A percentile compares a stretch with the other conserved stretches of the same genome.
Evolutionary conservation across 371 early-diverging fungal genomes (phyloP).

Genomic region (Mortierella sp.): DNA sequence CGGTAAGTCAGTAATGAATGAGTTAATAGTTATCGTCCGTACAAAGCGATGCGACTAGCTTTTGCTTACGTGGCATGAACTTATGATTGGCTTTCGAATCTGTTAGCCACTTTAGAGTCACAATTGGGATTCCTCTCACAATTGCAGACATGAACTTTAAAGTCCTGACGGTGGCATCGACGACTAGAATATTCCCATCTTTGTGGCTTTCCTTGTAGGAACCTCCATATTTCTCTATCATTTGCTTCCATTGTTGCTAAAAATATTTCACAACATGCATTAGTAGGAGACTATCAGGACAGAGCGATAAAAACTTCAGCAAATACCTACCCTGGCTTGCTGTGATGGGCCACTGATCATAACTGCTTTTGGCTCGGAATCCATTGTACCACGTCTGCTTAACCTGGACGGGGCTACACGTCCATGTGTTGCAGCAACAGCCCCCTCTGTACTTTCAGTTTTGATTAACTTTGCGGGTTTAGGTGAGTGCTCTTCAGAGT

Average conservation of each 20-base stretch:
- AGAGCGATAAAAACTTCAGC: not conserved
- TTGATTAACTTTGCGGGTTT: constrained; percentile 24
- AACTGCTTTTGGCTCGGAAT: not conserved
- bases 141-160: constrained; percentile 33
- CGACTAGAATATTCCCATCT: constrained; percentile 11
- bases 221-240: not conserved
- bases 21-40: not conserved
- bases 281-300: not conserved
- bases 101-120: constrained; percentile 15
- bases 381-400: not conserved
- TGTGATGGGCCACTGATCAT: not conserved
- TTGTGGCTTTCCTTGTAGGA: not conserved
- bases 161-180: constrained; percentile 5
- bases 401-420: constrained; percentile 9
- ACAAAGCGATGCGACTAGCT: not conserved
- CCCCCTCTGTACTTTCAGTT: constrained; percentile 5
- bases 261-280: not conserved
- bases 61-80: constrained; percentile 17
- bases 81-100: not conserved
- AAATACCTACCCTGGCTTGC: not conserved
- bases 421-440: not conserved
- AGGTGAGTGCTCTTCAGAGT: constrained; percentile 5
- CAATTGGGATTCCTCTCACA: constrained; percentile 23
- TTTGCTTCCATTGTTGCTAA: not conserved
- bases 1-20: not conserved